Evolutionary conservation across 805 yeast genomes (phyloP).

Genomic region (Zygoascus biomembranicola): DNA sequence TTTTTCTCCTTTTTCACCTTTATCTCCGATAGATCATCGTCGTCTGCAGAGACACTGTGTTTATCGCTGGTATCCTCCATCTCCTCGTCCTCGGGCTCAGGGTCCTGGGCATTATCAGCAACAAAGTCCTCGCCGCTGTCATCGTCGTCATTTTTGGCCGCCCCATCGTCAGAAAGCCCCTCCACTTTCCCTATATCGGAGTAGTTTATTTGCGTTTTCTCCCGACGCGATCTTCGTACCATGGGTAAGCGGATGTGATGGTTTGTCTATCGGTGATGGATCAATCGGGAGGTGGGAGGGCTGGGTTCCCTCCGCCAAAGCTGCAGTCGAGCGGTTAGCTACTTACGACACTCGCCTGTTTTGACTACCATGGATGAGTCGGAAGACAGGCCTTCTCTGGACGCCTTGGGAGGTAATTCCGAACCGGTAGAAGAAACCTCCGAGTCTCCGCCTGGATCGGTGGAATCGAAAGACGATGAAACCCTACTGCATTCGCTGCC

Average conservation of each 20-base stretch:
- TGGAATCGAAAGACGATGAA: too few species aligned
- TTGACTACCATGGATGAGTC: too few species aligned
- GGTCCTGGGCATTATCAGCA: background rate
- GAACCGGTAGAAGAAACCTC: too few species aligned
- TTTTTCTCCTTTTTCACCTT: background rate
- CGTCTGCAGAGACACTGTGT: conserved; percentile 6
- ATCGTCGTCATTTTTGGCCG: conserved; percentile 3
- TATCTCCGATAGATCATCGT: conserved; percentile 2
- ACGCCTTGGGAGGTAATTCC: too few species aligned
- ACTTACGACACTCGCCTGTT: too few species aligned
- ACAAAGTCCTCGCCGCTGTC: conserved; percentile 10
- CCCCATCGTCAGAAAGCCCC: conserved; percentile 3
- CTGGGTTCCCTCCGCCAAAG: background rate
- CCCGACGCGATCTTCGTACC: conserved; percentile 11
- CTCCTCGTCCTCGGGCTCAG: conserved; percentile 2
- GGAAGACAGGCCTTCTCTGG: too few species aligned
- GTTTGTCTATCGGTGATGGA: background rate
- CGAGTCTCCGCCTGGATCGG: too few species aligned
- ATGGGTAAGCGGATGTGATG: background rate
- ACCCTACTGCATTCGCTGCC: background rate
- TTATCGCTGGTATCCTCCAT: conserved; percentile 4
- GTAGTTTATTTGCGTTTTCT: conserved; percentile 11
- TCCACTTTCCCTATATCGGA: conserved; percentile 10
- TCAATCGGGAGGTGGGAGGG: background rate
- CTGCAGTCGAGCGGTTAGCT: background rate